Evolutionary conservation across 2,329 filamentous ascomycete genomes (phyloP).

Genomic region (Simplicillium sp.): DNA sequence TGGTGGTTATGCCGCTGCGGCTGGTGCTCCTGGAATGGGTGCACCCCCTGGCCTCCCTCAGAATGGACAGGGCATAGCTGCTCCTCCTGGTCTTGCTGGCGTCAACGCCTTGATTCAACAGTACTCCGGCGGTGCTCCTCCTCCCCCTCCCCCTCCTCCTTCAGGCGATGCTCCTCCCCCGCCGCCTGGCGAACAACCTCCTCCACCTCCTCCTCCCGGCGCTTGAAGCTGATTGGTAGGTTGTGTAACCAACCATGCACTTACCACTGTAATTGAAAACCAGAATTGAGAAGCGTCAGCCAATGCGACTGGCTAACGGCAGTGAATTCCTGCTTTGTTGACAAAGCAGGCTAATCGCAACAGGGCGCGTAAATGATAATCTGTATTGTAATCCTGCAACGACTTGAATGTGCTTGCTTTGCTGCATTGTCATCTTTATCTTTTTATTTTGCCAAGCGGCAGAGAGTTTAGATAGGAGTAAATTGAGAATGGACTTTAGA

Average conservation of each 20-base stretch:
- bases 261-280: background rate
- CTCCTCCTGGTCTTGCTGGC: constrained; percentile 46
- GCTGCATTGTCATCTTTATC: too few species aligned
- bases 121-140: constrained; percentile 41
- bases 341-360: too few species aligned
- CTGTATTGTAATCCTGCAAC: too few species aligned
- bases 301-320: too few species aligned
- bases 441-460: too few species aligned
- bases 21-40: constrained; percentile 33
- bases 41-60: constrained; percentile 29
- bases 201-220: constrained; percentile 52
- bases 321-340: too few species aligned
- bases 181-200: constrained; percentile 48
- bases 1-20: constrained; percentile 41
- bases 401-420: too few species aligned
- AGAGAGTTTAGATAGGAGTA: too few species aligned
- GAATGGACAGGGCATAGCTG: constrained; percentile 37
- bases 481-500: too few species aligned
- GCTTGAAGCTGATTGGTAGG: constrained; percentile 21
- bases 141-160: constrained; percentile 51
- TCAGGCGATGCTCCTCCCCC: constrained; percentile 42
- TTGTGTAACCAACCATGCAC: too few species aligned
- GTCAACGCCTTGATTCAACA: constrained; percentile 60
- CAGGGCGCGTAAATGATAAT: too few species aligned
- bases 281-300: too few species aligned